Evolutionary conservation across 306 rosid genomes (phyloP).

Genomic region (Hylodesmum podocarpum): DNA sequence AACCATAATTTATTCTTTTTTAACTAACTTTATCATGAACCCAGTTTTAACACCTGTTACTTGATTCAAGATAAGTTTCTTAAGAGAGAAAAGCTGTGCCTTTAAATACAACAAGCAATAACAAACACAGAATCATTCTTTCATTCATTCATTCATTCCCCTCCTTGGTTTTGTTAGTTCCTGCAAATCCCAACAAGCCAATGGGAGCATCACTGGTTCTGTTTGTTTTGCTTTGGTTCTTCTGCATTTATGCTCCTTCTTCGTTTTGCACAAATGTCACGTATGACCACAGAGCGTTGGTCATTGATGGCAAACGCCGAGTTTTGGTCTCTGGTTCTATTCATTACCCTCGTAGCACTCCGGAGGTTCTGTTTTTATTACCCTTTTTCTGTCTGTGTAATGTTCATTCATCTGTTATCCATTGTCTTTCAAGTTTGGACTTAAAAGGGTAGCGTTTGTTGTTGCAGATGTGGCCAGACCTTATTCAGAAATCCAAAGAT

Average conservation of each 20-base stretch:
- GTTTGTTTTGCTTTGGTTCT: conserved; percentile 35
- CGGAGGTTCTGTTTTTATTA: conserved; percentile 48
- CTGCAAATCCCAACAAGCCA: neutral
- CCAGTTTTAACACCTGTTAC: conserved; percentile 4
- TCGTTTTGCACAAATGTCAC: conserved; percentile 59
- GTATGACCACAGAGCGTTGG: conserved; percentile 84
- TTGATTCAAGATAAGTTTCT: conserved; percentile 23
- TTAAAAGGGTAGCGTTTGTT: conserved; percentile 19
- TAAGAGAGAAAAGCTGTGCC: neutral
- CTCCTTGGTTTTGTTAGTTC: neutral
- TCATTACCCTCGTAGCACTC: conserved; percentile 97
- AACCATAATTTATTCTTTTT: neutral
- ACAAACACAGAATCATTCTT: conserved; percentile 21
- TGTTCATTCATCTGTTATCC: neutral
- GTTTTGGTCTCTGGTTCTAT: conserved; percentile 86
- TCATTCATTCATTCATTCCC: no score
- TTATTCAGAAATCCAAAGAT: conserved; percentile 81
- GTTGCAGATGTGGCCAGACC: conserved; percentile 95
- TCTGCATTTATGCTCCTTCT: conserved; percentile 37
- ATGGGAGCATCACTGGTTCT: conserved; percentile 47
- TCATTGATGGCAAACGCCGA: conserved; percentile 77
- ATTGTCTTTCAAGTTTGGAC: neutral
- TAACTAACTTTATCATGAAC: neutral
- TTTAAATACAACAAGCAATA: conserved; percentile 20
- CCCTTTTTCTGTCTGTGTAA: neutral